Evolutionary conservation across 768 basidiomycete genomes (phyloP).

Genomic region (Calocybe gangraenosa): DNA sequence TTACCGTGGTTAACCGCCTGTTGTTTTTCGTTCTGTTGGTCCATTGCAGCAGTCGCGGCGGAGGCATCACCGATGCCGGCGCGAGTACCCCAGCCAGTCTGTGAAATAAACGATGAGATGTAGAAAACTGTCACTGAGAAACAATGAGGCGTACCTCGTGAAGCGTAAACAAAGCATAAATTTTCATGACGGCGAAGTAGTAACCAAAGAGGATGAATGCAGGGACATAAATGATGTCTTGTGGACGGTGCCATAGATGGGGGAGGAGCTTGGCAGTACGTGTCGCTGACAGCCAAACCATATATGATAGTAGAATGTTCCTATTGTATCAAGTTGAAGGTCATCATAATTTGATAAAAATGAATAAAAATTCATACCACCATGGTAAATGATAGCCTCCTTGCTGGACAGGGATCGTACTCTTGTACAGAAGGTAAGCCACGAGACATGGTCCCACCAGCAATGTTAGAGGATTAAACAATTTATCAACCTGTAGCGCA

Average conservation of each 20-base stretch:
- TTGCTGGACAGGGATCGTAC: constrained; percentile 57
- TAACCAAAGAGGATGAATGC: constrained; percentile 88
- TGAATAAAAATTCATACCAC: constrained; percentile 48
- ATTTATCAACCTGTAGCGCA: constrained; percentile 65
- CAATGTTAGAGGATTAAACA: constrained; percentile 84
- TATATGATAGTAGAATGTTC: constrained; percentile 66
- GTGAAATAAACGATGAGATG: neutral
- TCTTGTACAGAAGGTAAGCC: constrained; percentile 72
- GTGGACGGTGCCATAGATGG: constrained; percentile 73
- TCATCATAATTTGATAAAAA: constrained; percentile 1
- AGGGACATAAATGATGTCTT: constrained; percentile 78
- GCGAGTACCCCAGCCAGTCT: constrained; percentile 96
- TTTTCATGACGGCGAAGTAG: constrained; percentile 93
- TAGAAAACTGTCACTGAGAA: neutral
- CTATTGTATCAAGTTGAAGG: constrained; percentile 33
- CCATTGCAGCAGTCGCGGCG: constrained; percentile 68
- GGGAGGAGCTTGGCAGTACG: constrained; percentile 81
- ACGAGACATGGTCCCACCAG: constrained; percentile 83
- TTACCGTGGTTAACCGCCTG: constrained; percentile 18
- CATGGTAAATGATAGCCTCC: constrained; percentile 81
- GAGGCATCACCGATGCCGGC: constrained; percentile 85
- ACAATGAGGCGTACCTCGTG: constrained; percentile 62
- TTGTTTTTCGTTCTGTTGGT: constrained; percentile 33
- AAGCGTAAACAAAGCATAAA: constrained; percentile 85
- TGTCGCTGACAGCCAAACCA: constrained; percentile 68